These are phyloP conservation scores for Straminergon stramineum DNA, from an alignment of 225 moss, liverwort and hornwort genomes.

Conservation along the genomic window DNA sequence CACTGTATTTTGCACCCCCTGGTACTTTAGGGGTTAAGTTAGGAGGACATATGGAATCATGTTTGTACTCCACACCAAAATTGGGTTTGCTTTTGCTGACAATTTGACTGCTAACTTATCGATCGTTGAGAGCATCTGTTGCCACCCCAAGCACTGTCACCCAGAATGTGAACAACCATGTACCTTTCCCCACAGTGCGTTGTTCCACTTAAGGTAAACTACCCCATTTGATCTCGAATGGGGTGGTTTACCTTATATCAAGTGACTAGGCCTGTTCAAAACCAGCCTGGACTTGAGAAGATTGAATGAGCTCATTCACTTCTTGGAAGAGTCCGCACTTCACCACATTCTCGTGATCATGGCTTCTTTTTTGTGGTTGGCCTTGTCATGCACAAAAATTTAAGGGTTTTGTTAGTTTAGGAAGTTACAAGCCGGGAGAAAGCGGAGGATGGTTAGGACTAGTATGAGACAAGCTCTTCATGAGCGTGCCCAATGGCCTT, in stretches of 20 bases:
- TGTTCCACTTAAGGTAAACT: no score
- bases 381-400: rapidly evolving
- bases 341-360: rapidly evolving
- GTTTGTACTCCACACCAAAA: neutral
- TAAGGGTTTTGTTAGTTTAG: neutral
- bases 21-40: no score
- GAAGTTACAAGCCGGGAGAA: rapidly evolving
- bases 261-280: rapidly evolving
- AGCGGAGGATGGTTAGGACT: rapidly evolving
- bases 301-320: neutral
- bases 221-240: no score
- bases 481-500: rapidly evolving
- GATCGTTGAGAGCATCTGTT: no score
- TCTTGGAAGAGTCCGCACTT: rapidly evolving
- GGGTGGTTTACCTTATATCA: neutral
- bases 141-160: no score
- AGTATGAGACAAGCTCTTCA: rapidly evolving
- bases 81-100: neutral
- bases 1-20: no score
- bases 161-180: neutral
- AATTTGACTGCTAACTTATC: neutral
- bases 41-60: neutral
- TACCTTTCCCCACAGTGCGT: rapidly evolving
- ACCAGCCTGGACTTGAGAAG: rapidly evolving
- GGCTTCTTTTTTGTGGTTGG: no score